Base-by-base conservation (phyloP, 2,329 filamentous ascomycete genomes). In the Chlorencoelia australis region DNA sequence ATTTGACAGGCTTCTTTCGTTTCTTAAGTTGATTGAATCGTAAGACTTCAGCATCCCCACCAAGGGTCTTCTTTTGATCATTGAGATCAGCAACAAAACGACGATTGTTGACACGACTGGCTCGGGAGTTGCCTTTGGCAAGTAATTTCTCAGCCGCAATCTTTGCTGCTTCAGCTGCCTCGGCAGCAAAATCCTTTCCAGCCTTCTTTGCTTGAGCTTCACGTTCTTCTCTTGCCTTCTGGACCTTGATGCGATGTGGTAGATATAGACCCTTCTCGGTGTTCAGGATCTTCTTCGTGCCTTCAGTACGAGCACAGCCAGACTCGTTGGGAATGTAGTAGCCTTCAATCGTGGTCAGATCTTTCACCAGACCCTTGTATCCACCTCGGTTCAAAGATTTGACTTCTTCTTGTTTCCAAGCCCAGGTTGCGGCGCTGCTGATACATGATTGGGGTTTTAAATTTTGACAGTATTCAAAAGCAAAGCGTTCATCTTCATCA, bases 21-120 rank as follows among this genome's bases (percentile, higher is more conserved):
- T 96, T 98, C 72, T 96, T 95, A 40, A 98, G 78, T 65, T 96
- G 91, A 61, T 98, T 98, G 72, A 98, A 98, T 40, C 89, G 83
- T 53, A 98, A 75, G 19, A 91, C 86, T 52, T 95, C 89, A 37
- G 87, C 85, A 48, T 94, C 88, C 44, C 76, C 75, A 35, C 81
- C 82, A 14, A 86, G 71, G 9, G 79, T 82, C 63, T 86, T 86
- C 66, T 94, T 94, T 59, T 95, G 88, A 30, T 91, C 85, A 57
- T 94, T 94, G 50, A 98, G 80, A 54, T 96, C 91, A 37, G 91
- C 91, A 46, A 94, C 82, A 44, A 93, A 81, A 31, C 91, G 85
- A 40, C 91, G 85, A 57, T 96, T 95, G 58, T 94, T 95, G 53
- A 87, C 89, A 52, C 91, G 87, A 55, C 88, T 96, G 40, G 86